Percentiles rank a stretch among this genome's conserved stretches.
Evolutionary conservation across 1,284 basidiomycete genomes (phyloP).

Genomic region (Pyrrhoderma noxium): DNA sequence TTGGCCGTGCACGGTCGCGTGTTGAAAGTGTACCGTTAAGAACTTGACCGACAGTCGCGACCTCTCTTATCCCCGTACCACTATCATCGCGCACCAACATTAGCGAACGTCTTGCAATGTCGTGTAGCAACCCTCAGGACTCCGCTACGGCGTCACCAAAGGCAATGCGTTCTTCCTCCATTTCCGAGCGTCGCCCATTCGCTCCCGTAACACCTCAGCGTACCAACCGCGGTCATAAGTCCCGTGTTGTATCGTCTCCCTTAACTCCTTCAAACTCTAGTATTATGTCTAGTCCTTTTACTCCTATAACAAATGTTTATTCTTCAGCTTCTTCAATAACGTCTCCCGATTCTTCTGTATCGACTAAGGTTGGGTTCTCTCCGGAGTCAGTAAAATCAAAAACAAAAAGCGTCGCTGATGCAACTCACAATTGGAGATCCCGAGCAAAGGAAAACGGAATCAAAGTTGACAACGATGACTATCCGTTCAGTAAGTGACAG

Average conservation of each 20-base stretch:
- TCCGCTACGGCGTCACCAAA: constrained; percentile 13
- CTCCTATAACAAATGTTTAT: constrained; percentile 18
- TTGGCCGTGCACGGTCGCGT: too few relatives aligned
- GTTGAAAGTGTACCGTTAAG: too few relatives aligned
- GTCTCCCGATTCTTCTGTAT: constrained; percentile 16
- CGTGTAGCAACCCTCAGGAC: constrained; percentile 4
- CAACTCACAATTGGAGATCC: constrained; percentile 63
- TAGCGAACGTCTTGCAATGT: background rate
- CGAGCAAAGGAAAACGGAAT: constrained; percentile 66
- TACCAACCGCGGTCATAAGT: constrained; percentile 11
- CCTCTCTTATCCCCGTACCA: background rate
- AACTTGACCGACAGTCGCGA: too few relatives aligned
- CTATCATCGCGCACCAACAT: background rate
- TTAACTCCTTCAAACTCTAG: constrained; percentile 17
- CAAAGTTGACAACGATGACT: constrained; percentile 46
- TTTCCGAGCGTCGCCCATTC: constrained; percentile 16
- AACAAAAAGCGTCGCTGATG: constrained; percentile 41
- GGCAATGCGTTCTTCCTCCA: constrained; percentile 8
- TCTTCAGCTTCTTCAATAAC: constrained; percentile 15
- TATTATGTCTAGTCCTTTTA: constrained; percentile 16
- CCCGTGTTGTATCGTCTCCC: constrained; percentile 14
- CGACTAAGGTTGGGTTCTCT: constrained; percentile 16
- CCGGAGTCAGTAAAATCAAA: constrained; percentile 14
- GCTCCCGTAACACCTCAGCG: constrained; percentile 19
- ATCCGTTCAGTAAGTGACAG: constrained; percentile 38